Percentiles rank a stretch among this genome's conserved stretches.
Conservation (phyloP, 2,329 filamentous ascomycete genomes). For the Bipolaris sorokiniana region DNA sequence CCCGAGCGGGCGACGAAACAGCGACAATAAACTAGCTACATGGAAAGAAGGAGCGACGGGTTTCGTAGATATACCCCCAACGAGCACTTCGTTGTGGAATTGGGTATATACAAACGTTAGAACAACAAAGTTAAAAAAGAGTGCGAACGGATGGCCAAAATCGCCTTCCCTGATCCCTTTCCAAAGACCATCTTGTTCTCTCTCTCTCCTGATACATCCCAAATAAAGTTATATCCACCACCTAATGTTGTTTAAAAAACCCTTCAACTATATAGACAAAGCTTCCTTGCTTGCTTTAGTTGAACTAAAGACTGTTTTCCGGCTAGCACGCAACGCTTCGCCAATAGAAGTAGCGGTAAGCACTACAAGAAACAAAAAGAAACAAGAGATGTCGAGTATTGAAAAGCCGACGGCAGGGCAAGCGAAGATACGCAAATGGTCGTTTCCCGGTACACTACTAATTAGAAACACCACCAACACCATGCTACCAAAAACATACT, state of each 20-base stretch:
- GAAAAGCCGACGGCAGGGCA: neutral
- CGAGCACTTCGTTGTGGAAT: constrained; percentile 19
- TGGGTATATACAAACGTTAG: constrained; percentile 9
- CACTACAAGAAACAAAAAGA: neutral
- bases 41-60: constrained; percentile 2
- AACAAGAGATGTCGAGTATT: neutral
- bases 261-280: constrained; percentile 8
- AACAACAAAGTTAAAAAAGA: neutral
- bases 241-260: neutral
- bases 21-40: neutral
- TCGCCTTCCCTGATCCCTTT: neutral
- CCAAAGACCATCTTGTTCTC: neutral
- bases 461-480: constrained; percentile 47
- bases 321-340: neutral
- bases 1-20: neutral
- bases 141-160: neutral
- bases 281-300: neutral
- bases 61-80: constrained; percentile 3
- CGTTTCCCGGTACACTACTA: constrained; percentile 45
- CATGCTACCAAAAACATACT: constrained; percentile 32
- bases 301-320: neutral
- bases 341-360: neutral
- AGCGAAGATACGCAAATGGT: neutral
- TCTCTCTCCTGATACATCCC: neutral
- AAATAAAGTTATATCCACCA: neutral